Evolutionary conservation across 371 early-diverging fungal genomes (phyloP).

Genomic region (Batkoa obscura): DNA sequence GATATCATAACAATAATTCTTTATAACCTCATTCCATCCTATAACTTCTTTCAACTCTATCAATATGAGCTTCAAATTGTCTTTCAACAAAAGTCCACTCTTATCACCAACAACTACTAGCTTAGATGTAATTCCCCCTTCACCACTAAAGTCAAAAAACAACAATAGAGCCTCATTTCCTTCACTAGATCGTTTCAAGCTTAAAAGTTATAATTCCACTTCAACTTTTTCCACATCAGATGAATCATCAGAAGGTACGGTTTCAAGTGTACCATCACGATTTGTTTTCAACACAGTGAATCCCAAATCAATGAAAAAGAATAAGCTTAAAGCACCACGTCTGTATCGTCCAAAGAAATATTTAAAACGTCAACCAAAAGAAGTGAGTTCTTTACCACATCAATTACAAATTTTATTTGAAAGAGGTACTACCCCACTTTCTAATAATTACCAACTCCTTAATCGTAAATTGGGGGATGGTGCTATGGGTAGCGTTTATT

Average conservation of each 20-base stretch:
- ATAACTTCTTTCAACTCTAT: no score
- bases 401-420: slow-evolving; percentile 1
- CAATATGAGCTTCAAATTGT: no score
- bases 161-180: no score
- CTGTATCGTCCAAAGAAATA: not conserved
- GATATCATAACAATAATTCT: no score
- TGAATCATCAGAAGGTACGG: not conserved
- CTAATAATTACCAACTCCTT: not conserved
- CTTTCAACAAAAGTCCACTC: no score
- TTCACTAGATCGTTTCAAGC: no score
- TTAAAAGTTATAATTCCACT: not conserved
- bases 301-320: not conserved
- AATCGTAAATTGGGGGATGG: slow-evolving; percentile 32
- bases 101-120: no score
- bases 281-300: not conserved
- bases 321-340: not conserved
- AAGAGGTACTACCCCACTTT: not conserved
- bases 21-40: no score
- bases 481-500: slow-evolving; percentile 50
- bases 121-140: no score
- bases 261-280: not conserved
- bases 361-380: not conserved
- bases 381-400: not conserved
- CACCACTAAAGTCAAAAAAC: no score
- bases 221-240: not conserved